Evolutionary conservation across 148 eudicot species (phyloP).

Genomic region (Persicaria tinctoria): DNA sequence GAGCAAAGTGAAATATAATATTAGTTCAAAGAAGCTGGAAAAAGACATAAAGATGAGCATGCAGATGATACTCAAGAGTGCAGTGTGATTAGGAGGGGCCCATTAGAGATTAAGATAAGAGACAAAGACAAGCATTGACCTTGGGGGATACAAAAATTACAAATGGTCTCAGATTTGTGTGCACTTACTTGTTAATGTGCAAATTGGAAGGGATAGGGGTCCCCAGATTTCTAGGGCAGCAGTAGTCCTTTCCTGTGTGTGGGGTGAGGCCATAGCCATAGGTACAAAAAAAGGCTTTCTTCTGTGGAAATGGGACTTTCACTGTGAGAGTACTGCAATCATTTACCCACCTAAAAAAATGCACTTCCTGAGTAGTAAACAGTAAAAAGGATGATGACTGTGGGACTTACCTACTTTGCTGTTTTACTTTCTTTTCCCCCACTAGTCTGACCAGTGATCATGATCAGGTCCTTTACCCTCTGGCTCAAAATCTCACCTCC

Average conservation of each 20-base stretch:
- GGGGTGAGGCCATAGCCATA: not conserved
- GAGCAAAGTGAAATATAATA: not conserved
- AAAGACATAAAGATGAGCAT: too few species aligned
- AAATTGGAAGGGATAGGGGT: too few species aligned
- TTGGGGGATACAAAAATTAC: not conserved
- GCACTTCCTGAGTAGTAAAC: not conserved
- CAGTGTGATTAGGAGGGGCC: not conserved
- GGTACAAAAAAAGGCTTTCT: not conserved
- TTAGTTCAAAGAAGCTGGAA: not conserved
- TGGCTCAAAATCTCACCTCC: not conserved
- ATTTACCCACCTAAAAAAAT: not conserved
- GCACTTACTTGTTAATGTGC: too few species aligned
- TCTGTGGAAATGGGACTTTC: not conserved
- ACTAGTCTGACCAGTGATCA: not conserved
- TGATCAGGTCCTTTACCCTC: slow-evolving; percentile 6
- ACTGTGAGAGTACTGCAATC: not conserved
- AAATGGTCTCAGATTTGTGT: too few species aligned
- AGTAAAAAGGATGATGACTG: slow-evolving; percentile 1
- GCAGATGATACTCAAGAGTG: not conserved
- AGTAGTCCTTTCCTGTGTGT: not conserved
- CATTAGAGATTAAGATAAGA: not conserved
- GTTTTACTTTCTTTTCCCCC: not conserved
- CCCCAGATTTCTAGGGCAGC: too few species aligned
- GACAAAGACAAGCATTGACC: not conserved
- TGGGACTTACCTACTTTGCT: slow-evolving; percentile 5